Evolutionary conservation across 2,329 filamentous ascomycete species (phyloP).

Genomic region (Rugonectria rugulosa): DNA sequence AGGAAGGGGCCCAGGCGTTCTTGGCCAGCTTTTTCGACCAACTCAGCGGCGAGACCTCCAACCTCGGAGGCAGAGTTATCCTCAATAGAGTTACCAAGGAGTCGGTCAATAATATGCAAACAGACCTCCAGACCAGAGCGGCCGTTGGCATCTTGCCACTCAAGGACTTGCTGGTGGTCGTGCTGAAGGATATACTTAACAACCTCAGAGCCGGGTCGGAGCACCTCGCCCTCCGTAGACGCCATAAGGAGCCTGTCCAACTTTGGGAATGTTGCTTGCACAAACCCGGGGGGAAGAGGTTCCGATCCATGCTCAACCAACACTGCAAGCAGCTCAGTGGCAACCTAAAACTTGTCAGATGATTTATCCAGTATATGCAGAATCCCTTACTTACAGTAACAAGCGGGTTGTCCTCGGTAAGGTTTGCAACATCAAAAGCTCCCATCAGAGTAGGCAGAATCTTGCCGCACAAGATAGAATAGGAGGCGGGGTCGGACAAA

Average conservation of each 20-base stretch:
- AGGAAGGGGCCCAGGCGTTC: slow-evolving; percentile 91
- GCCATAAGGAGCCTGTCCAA: slow-evolving; percentile 82
- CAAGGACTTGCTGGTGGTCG: slow-evolving; percentile 88
- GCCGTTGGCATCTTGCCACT: slow-evolving; percentile 81
- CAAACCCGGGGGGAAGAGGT: slow-evolving; percentile 86
- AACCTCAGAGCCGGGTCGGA: slow-evolving; percentile 84
- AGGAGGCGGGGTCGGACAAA: slow-evolving; percentile 73
- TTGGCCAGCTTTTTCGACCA: slow-evolving; percentile 94
- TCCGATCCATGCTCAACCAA: slow-evolving; percentile 84
- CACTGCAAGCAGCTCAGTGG: slow-evolving; percentile 82
- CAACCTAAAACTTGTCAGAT: slow-evolving; percentile 61
- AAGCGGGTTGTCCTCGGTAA: slow-evolving; percentile 85
- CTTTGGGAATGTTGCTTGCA: slow-evolving; percentile 86
- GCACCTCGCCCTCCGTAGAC: slow-evolving; percentile 85
- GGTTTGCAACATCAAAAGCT: slow-evolving; percentile 85
- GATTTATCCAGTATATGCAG: background rate
- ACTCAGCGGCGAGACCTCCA: slow-evolving; percentile 88
- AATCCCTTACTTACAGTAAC: slow-evolving; percentile 65
- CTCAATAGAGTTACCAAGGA: slow-evolving; percentile 83
- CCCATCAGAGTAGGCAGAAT: slow-evolving; percentile 87
- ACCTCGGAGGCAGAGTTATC: slow-evolving; percentile 97
- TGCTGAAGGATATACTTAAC: slow-evolving; percentile 90
- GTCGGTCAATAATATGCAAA: slow-evolving; percentile 88
- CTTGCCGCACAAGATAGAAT: slow-evolving; percentile 81
- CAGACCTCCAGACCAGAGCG: slow-evolving; percentile 88